Evolutionary conservation across 495 filamentous ascomycete genomes (phyloP).

Genomic region (Aspergillus baeticus): DNA sequence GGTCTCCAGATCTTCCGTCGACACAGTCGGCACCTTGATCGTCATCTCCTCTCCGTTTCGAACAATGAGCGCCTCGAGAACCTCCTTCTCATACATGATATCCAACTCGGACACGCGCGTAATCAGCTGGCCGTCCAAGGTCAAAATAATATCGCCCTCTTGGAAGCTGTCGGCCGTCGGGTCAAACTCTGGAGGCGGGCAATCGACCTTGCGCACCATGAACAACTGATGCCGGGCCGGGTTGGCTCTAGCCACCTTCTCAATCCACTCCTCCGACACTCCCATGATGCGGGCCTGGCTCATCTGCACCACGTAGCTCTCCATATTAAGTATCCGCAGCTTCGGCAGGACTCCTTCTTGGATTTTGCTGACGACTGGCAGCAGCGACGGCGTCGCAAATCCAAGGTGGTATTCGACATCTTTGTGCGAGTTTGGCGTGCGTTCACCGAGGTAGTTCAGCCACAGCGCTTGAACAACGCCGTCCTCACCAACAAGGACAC

Average conservation of each 20-base stretch:
- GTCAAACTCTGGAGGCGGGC: slow-evolving; percentile 51
- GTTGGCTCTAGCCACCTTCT: slow-evolving; percentile 80
- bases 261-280: slow-evolving; percentile 92
- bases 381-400: slow-evolving; percentile 80
- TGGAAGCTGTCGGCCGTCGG: slow-evolving; percentile 52
- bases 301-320: slow-evolving; percentile 95
- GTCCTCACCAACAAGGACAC: slow-evolving; percentile 85
- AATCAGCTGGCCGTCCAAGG: slow-evolving; percentile 86
- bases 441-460: slow-evolving; percentile 94
- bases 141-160: slow-evolving; percentile 92
- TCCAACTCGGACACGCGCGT: slow-evolving; percentile 91
- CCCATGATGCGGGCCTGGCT: slow-evolving; percentile 98
- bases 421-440: slow-evolving; percentile 70
- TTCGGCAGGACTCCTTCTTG: slow-evolving; percentile 74
- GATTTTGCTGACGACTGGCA: slow-evolving; percentile 82
- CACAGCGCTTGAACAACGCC: slow-evolving; percentile 92
- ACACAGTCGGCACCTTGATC: slow-evolving; percentile 79
- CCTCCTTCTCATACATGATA: slow-evolving; percentile 89
- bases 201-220: slow-evolving; percentile 94
- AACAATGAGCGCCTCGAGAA: slow-evolving; percentile 83
- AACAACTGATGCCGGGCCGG: slow-evolving; percentile 93
- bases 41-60: slow-evolving; percentile 76
- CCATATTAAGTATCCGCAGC: slow-evolving; percentile 86
- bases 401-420: slow-evolving; percentile 98
- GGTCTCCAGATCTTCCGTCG: slow-evolving; percentile 89